Percentiles rank a stretch among this genome's conserved stretches.
Conservation (phyloP, 164 flowering plant genomes). For the Berberis thunbergii region DNA sequence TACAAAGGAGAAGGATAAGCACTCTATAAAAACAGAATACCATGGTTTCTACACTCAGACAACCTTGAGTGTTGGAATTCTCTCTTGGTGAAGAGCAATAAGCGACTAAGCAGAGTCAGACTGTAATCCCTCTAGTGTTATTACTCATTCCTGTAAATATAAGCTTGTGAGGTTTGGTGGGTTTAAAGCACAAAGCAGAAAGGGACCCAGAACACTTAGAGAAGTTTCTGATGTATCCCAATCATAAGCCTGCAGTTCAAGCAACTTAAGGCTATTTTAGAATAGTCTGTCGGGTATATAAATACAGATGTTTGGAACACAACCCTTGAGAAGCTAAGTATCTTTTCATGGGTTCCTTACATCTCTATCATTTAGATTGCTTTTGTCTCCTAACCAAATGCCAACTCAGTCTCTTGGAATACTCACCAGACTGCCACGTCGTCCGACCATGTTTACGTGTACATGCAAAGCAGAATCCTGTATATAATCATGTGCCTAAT, state of each 20-base stretch:
- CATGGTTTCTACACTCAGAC: conserved; percentile 25
- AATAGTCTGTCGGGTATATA: conserved; percentile 49
- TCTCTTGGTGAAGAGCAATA: conserved; percentile 15
- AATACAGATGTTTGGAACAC: conserved; percentile 33
- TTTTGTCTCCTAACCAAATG: conserved; percentile 36
- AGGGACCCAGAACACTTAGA: conserved; percentile 34
- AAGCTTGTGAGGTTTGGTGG: conserved; percentile 33
- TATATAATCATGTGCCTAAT: neutral
- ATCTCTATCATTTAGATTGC: conserved; percentile 32
- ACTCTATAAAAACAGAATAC: conserved; percentile 24
- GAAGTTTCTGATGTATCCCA: conserved; percentile 53
- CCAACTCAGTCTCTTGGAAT: conserved; percentile 19
- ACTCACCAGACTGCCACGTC: conserved; percentile 26
- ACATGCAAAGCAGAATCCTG: no score
- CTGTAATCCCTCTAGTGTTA: conserved; percentile 19
- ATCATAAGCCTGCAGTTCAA: conserved; percentile 58
- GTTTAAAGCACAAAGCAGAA: conserved; percentile 35
- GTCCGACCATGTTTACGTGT: conserved; percentile 5
- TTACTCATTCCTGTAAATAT: conserved; percentile 40
- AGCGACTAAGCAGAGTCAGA: conserved; percentile 18
- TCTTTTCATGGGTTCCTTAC: conserved; percentile 41
- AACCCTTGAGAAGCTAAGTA: conserved; percentile 72
- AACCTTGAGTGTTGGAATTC: conserved; percentile 8
- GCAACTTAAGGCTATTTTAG: conserved; percentile 52
- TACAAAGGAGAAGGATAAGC: conserved; percentile 32